Percentiles rank a stretch among this genome's conserved stretches.
These are phyloP conservation scores for Turnera subulata DNA, from an alignment of 345 rosid species.

Conservation along the genomic window DNA sequence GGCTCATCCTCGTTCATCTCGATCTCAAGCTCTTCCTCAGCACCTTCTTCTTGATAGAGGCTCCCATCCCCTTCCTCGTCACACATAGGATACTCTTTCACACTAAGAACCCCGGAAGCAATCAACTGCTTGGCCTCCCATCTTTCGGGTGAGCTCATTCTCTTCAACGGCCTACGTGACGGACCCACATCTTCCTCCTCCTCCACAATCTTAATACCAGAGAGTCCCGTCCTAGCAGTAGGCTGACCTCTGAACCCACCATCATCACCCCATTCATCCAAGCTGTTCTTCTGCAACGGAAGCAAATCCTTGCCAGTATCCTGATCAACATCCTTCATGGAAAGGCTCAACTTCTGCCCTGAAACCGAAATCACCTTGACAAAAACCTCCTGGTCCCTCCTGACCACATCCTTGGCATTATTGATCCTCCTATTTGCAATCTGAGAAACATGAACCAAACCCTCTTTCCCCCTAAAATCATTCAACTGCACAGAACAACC, in stretches of 20 bases:
- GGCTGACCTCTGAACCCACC: constrained; percentile 55
- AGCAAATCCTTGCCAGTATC: constrained; percentile 74
- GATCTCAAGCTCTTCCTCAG: constrained; percentile 90
- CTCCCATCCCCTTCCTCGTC: constrained; percentile 85
- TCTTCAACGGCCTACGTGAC: constrained; percentile 64
- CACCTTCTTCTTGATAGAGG: constrained; percentile 75
- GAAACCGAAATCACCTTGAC: constrained; percentile 74
- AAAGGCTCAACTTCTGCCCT: constrained; percentile 57
- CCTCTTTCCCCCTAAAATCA: constrained; percentile 83
- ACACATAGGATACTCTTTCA: constrained; percentile 62
- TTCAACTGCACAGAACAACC: constrained; percentile 81
- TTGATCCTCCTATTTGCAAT: constrained; percentile 56
- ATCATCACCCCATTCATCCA: constrained; percentile 25
- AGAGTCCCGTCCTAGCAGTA: constrained; percentile 55
- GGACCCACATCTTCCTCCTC: constrained; percentile 48
- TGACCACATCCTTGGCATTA: constrained; percentile 61
- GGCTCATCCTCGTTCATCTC: constrained; percentile 92
- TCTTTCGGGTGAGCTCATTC: constrained; percentile 84
- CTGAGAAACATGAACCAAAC: constrained; percentile 85
- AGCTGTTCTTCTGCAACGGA: constrained; percentile 58
- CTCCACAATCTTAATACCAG: constrained; percentile 66
- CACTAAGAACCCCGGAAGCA: constrained; percentile 74
- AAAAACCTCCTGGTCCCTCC: constrained; percentile 70
- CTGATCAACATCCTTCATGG: constrained; percentile 88
- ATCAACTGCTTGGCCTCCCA: constrained; percentile 91